Base-by-base conservation (phyloP, 2,329 filamentous ascomycete genomes). In the Cercospora janseana region DNA sequence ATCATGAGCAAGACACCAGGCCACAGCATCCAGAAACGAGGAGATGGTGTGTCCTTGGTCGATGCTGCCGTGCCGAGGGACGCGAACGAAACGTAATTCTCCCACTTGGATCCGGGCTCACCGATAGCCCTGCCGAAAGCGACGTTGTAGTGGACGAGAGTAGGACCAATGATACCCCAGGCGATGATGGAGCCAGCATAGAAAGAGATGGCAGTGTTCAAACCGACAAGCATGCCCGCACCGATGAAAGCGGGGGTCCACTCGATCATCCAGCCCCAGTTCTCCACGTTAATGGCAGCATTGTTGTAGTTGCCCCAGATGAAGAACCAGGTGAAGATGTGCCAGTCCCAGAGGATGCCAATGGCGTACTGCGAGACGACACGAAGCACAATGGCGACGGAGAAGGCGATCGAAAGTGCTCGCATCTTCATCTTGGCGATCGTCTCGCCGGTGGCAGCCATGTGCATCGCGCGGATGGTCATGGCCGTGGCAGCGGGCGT, bases 401-500 rank as follows among this genome's bases (percentile, higher is more conserved):
- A 52, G 61, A 84, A 83, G 1, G 79, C 70, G 43, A 69, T 70
- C 0, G 70, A 69, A 12, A 83, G 68, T 3, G 77, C 79, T 63
- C 75, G 79, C 63, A 81, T 78, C 70, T 81, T 82, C 54, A 71
- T 71, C 52, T 78, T 73, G 10, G 79, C 80, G 46, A 79, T 75
- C 1, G 58, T 60, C 16, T 75, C 77, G 7, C 79, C 80, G 10
- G 68, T 71, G 1, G 75, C 71, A 4, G 79, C 74, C 47, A 77
- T 72, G 62, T 83, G 81, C 79, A 83, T 83, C n/a, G 74, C 77
- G 6, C 79, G 75, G 50, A 84, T 83, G 1, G 79, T 80, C 68
- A 82, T 74, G 20, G 79, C 80, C 1, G 80, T 81, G 2, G 81
- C 81, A 20, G 79, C 80, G 0, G 79, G 69, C 0, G 79, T 78